Percentiles rank a stretch among this genome's conserved stretches.
phyloP scores from a whole-genome alignment of 2,329 filamentous ascomycete genomes.

The Emydomyces testavorans region DNA sequence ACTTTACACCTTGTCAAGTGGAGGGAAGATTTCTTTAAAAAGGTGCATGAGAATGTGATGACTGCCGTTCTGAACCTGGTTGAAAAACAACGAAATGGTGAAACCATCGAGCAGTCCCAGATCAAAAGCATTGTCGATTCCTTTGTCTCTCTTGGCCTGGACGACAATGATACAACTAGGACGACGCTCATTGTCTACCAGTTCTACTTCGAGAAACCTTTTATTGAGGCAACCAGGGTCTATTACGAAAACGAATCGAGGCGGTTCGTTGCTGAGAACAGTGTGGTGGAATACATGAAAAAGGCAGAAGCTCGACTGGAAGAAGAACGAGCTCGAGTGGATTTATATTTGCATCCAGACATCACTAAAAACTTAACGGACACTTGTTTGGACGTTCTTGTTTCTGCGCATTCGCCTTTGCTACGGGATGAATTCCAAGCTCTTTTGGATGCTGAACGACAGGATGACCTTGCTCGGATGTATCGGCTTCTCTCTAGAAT shows the following conservation, averaged over 20 bases:
- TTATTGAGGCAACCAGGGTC: constrained; percentile 66
- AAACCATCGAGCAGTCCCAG: constrained; percentile 93
- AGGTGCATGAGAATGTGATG: constrained; percentile 83
- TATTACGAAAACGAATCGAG: constrained; percentile 92
- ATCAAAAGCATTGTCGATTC: constrained; percentile 97
- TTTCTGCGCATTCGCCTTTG: constrained; percentile 74
- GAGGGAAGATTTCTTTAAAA: constrained; percentile 80
- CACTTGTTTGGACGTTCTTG: constrained; percentile 77
- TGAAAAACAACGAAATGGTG: constrained; percentile 91
- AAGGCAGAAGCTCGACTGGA: constrained; percentile 83
- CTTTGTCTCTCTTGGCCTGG: constrained; percentile 86
- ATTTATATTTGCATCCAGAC: constrained; percentile 81
- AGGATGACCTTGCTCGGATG: constrained; percentile 93
- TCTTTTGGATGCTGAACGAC: constrained; percentile 82
- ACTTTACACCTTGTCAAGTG: constrained; percentile 92
- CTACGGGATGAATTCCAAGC: constrained; percentile 92
- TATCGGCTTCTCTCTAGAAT: constrained; percentile 84
- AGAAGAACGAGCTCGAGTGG: constrained; percentile 89
- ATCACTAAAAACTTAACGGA: constrained; percentile 76
- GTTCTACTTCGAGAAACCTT: constrained; percentile 82
- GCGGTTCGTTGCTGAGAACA: constrained; percentile 91
- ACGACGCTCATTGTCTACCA: constrained; percentile 93
- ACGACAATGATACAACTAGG: constrained; percentile 85
- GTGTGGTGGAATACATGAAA: constrained; percentile 99
- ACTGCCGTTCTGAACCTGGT: constrained; percentile 85